Evolutionary conservation across 371 early-diverging fungal species (phyloP), one percentile per base, ranked within the genome.

Genomic region (Chytridium lagenaria): DNA sequence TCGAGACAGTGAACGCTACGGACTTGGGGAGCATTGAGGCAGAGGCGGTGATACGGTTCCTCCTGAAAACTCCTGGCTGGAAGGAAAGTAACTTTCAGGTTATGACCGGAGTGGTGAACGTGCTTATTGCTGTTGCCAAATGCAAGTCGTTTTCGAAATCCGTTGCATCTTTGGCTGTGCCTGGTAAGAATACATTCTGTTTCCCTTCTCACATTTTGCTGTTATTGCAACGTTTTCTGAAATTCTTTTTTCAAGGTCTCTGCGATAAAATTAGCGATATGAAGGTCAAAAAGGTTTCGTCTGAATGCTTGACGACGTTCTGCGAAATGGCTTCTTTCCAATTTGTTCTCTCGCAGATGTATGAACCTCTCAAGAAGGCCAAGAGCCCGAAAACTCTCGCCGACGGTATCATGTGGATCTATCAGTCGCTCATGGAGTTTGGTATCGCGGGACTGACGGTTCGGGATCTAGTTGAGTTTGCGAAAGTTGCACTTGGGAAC

Each of bases 51-150:
- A 86, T 94, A 19, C 88, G 95, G 22, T 86, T 86, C 36, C 79
- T 98, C 36, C 78, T 86, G 2, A 92, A 92, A 70, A 92, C 92
- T 50, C 96, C 96, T 0, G 97, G 95, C 0, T 96, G 93, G 92
- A 96, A 96, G 78, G 98, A 97, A 76, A 93, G 88, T 85, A 97
- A 97, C 81, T 97, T 97, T 75, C 98, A 98, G 71, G 83, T 91
- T 12, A 86, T 88, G 85, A 52, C 90, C 82, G 68, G 75, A 22
- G 67, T 93, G 63, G 88, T 91, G 79, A 85, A 83, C 51, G 80
- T 91, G 0, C 85, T 96, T 67, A 87, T 91, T 68, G 77, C 86
- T 19, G 81, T 95, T 71, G 87, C 94, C 2, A 80, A 90, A 50
- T 73, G 78, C 19, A 80, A 89, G 10, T 84, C 88, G 0, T 95